phyloP scores from a whole-genome alignment of 1,284 basidiomycete genomes.

The Cryptococcus hybrid region DNA sequence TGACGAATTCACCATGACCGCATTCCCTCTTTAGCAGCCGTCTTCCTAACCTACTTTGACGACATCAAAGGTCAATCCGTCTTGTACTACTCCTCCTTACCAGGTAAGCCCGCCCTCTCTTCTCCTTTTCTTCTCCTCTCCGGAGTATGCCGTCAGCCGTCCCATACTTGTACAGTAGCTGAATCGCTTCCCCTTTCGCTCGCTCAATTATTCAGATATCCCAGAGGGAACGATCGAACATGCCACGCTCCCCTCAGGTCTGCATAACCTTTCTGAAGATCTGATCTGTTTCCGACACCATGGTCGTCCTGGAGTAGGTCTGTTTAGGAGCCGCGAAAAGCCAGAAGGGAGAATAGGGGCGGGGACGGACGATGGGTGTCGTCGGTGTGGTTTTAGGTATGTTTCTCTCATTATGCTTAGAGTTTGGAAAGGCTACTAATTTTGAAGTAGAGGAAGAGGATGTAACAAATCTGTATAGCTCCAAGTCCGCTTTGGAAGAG shows the following conservation, averaged over 20 bases:
- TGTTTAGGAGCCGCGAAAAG: conserved; percentile 32
- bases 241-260: conserved; percentile 36
- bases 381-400: conserved; percentile 39
- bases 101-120: conserved; percentile 18
- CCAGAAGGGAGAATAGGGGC: conserved; percentile 4
- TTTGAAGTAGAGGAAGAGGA: background rate
- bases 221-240: conserved; percentile 35
- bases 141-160: too few species aligned
- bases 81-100: conserved; percentile 29
- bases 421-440: background rate
- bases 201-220: conserved; percentile 10
- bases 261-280: conserved; percentile 34
- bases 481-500: conserved; percentile 19
- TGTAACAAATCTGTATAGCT: conserved; percentile 23
- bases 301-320: conserved; percentile 24
- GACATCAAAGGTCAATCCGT: conserved; percentile 44
- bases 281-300: conserved; percentile 33
- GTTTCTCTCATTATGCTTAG: background rate
- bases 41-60: conserved; percentile 46
- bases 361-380: conserved; percentile 43
- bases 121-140: background rate
- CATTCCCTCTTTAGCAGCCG: conserved; percentile 34
- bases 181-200: too few species aligned
- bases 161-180: too few species aligned
- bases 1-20: too few species aligned